Evolutionary conservation across 768 basidiomycete species (phyloP).

Genomic region (Tulasnella sp.): DNA sequence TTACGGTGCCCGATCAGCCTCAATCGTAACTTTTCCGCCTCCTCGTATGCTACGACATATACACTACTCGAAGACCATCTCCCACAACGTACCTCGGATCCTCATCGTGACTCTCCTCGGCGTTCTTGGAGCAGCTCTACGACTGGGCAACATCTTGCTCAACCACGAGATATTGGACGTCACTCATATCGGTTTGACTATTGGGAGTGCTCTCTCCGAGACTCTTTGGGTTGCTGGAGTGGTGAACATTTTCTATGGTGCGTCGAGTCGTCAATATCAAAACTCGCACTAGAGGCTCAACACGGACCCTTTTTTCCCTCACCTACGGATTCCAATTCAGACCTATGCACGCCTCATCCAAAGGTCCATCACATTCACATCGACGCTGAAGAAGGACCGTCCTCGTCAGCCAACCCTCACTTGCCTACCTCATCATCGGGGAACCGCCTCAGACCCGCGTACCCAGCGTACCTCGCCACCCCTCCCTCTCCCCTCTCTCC

Average conservation of each 20-base stretch:
- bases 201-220: neutral
- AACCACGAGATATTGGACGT: neutral
- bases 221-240: neutral
- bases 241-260: neutral
- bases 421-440: neutral
- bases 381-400: neutral
- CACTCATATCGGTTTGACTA: neutral
- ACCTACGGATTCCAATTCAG: neutral
- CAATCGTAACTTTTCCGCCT: neutral
- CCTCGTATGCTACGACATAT: neutral
- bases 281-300: neutral
- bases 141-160: neutral
- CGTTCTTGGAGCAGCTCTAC: neutral
- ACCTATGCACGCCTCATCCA: neutral
- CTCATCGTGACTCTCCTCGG: neutral
- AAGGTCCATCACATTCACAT: neutral
- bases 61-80: neutral
- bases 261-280: neutral
- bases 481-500: neutral
- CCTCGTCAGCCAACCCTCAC: neutral
- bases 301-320: neutral
- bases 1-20: neutral
- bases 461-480: neutral
- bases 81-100: neutral
- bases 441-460: neutral